phyloP scores from a whole-genome alignment of 768 basidiomycete species.

The Termitomyces sp. region DNA sequence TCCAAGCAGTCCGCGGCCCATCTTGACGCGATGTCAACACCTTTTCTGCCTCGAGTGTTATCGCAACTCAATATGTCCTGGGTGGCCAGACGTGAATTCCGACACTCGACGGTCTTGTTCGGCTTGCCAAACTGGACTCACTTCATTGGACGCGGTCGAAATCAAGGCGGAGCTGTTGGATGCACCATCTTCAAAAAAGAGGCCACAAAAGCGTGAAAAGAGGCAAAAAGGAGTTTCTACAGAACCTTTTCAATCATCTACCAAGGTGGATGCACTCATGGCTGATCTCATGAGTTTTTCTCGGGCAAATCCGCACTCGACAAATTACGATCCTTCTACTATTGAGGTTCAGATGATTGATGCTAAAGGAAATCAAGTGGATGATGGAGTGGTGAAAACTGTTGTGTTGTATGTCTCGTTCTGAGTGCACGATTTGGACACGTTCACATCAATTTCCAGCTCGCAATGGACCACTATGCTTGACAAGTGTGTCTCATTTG shows the following conservation, averaged over 20 bases:
- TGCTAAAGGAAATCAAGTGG: constrained; percentile 59
- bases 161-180: constrained; percentile 58
- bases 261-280: constrained; percentile 83
- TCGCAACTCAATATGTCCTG: constrained; percentile 67
- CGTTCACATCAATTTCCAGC: constrained; percentile 31
- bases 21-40: constrained; percentile 92
- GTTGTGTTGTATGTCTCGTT: constrained; percentile 80
- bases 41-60: constrained; percentile 89
- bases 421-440: constrained; percentile 7
- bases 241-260: constrained; percentile 69
- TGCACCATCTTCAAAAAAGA: constrained; percentile 47
- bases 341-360: constrained; percentile 78
- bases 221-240: constrained; percentile 44
- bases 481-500: constrained; percentile 56
- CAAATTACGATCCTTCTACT: constrained; percentile 75
- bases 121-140: constrained; percentile 67
- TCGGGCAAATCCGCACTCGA: constrained; percentile 76
- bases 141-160: constrained; percentile 75
- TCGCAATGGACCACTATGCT: constrained; percentile 96
- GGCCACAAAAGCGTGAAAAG: constrained; percentile 60
- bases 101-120: constrained; percentile 64
- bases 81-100: constrained; percentile 68
- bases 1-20: constrained; percentile 53
- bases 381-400: constrained; percentile 76
- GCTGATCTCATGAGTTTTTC: constrained; percentile 79